Conservation (phyloP, 306 rosid species). For the Medicago arabica region DNA sequence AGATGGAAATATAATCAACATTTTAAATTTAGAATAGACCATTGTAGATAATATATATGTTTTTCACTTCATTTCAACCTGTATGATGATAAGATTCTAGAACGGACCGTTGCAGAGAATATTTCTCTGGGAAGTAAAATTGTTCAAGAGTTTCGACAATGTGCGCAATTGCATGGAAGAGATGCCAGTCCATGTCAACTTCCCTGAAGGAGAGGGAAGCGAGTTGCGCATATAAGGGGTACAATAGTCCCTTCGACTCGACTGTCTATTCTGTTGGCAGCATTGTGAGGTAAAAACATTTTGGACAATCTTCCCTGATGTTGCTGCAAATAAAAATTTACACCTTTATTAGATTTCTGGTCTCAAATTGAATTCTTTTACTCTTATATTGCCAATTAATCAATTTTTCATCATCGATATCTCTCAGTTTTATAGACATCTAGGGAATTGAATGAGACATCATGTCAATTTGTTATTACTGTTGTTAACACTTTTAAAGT, state of each 20-base stretch:
- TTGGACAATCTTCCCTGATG: conserved; percentile 86
- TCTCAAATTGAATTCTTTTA: conserved; percentile 40
- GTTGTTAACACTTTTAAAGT: not conserved
- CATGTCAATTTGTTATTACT: not conserved
- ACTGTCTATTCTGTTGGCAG: conserved; percentile 70
- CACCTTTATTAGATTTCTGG: conserved; percentile 60
- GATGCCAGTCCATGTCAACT: conserved; percentile 78
- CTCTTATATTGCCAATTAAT: conserved; percentile 6
- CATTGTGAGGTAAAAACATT: conserved; percentile 79
- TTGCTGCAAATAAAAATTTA: conserved; percentile 85
- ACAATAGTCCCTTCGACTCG: conserved; percentile 65
- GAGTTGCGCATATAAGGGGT: conserved; percentile 65
- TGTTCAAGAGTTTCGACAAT: conserved; percentile 60
- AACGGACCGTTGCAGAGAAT: conserved; percentile 95
- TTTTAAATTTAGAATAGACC: conserved; percentile 32
- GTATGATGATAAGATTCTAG: conserved; percentile 71
- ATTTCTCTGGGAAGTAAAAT: conserved; percentile 60
- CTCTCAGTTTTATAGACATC: not conserved
- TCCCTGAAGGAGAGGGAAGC: conserved; percentile 82
- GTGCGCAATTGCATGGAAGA: conserved; percentile 83
- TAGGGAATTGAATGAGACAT: conserved; percentile 15
- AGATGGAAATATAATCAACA: conserved; percentile 3
- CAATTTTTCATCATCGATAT: conserved; percentile 7
- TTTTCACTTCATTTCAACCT: conserved; percentile 56
- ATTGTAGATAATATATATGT: not conserved